Percentiles rank a stretch among this genome's conserved stretches.
phyloP scores from a whole-genome alignment of 176 grass and related monocot genomes.

The Avena eriantha region DNA sequence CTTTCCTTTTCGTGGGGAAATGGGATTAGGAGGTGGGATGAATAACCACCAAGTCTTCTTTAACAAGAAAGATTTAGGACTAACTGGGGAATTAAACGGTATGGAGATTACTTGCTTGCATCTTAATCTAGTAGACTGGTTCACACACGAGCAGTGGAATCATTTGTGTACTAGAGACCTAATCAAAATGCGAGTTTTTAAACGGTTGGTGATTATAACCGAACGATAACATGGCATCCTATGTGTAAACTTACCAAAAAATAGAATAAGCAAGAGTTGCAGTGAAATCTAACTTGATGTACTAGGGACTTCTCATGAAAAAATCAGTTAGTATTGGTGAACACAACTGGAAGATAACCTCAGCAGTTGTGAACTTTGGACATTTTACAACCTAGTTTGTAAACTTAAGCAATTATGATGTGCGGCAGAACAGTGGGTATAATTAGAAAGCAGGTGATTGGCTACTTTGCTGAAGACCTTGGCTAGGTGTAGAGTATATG shows the following conservation, averaged over 20 bases:
- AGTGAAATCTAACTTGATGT: background rate
- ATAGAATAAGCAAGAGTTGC: slow-evolving; percentile 7
- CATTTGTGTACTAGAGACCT: background rate
- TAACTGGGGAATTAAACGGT: background rate
- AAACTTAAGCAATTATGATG: background rate
- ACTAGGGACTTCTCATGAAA: slow-evolving; percentile 1
- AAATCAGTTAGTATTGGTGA: background rate
- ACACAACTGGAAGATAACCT: background rate
- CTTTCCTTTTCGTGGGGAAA: no score
- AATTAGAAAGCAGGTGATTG: background rate
- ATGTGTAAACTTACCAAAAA: background rate
- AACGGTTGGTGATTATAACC: background rate
- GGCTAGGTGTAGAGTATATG: slow-evolving; percentile 10
- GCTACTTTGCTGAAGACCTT: background rate
- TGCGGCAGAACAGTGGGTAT: background rate
- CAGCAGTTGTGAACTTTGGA: background rate
- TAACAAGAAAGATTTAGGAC: background rate
- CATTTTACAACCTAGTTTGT: background rate
- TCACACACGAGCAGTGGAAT: background rate
- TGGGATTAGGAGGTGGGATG: no score
- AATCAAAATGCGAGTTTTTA: background rate
- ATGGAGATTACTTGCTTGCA: background rate
- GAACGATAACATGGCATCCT: background rate
- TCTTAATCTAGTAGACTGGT: background rate
- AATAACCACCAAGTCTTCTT: no score